A percentile compares a stretch with the other conserved stretches of the same genome.
These are phyloP conservation scores for Phialocephala subalpina DNA, from an alignment of 2,329 filamentous ascomycete species.

Conservation along the genomic window DNA sequence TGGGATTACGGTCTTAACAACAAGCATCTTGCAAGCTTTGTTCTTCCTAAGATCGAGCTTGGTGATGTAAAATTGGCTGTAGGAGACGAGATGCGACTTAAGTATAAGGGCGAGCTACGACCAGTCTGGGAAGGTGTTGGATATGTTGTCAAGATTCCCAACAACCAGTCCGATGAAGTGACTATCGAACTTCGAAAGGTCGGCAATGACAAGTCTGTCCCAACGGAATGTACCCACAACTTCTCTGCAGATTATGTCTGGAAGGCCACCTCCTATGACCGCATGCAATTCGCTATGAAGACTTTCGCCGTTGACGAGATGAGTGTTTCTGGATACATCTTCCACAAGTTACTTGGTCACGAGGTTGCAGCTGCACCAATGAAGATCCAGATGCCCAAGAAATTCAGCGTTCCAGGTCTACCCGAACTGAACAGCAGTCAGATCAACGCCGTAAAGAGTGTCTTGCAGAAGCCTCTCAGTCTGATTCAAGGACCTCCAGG, in stretches of 20 bases:
- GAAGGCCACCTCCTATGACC: slow-evolving; percentile 99
- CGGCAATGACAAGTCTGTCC: slow-evolving; percentile 94
- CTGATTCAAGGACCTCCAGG: slow-evolving; percentile 97
- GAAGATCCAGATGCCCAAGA: slow-evolving; percentile 95
- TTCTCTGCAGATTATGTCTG: slow-evolving; percentile 99
- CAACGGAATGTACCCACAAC: slow-evolving; percentile 95
- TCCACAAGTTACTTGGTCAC: slow-evolving; percentile 94
- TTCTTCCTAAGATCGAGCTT: slow-evolving; percentile 94
- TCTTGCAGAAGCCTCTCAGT: slow-evolving; percentile 91
- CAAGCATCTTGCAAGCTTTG: slow-evolving; percentile 95
- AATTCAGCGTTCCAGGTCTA: slow-evolving; percentile 93
- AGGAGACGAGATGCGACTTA: slow-evolving; percentile 96
- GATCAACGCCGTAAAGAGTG: slow-evolving; percentile 94
- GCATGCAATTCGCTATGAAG: slow-evolving; percentile 99
- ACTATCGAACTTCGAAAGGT: slow-evolving; percentile 93
- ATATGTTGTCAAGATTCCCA: slow-evolving; percentile 99
- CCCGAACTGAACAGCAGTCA: slow-evolving; percentile 96
- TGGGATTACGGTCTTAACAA: slow-evolving; percentile 98
- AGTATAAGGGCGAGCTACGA: slow-evolving; percentile 93
- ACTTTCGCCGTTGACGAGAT: slow-evolving; percentile 97
- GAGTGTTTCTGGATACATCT: slow-evolving; percentile 98
- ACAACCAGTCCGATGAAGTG: slow-evolving; percentile 98
- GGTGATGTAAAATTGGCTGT: slow-evolving; percentile 98
- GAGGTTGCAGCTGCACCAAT: slow-evolving; percentile 94
- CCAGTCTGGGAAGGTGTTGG: slow-evolving; percentile 96